Evolutionary conservation across 257 asterid species (phyloP).

Genomic region (Vinca minor): DNA sequence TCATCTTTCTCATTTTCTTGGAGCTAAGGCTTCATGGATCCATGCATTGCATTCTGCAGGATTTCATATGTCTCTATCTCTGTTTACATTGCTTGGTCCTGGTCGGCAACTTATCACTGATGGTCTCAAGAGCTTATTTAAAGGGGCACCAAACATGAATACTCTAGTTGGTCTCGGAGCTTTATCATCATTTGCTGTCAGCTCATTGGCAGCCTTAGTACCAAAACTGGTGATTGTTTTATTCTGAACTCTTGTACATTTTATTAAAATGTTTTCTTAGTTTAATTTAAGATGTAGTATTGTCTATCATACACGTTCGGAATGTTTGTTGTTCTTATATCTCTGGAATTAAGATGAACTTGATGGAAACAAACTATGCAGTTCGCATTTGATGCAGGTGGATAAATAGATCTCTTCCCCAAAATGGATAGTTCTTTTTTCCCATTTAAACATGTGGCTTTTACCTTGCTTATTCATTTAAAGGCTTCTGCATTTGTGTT

Average conservation of each 20-base stretch:
- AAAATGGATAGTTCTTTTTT: background rate
- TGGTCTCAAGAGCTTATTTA: slow-evolving; percentile 78
- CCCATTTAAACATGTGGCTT: background rate
- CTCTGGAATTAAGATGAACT: background rate
- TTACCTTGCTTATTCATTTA: slow-evolving; percentile 1
- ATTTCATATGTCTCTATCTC: slow-evolving; percentile 77
- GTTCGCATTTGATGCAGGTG: background rate
- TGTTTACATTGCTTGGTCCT: slow-evolving; percentile 85
- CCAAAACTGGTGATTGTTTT: slow-evolving; percentile 77
- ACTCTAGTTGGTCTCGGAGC: slow-evolving; percentile 99
- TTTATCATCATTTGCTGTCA: slow-evolving; percentile 91
- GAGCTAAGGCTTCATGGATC: slow-evolving; percentile 89
- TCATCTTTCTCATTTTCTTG: slow-evolving; percentile 84
- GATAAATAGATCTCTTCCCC: background rate
- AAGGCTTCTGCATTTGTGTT: background rate
- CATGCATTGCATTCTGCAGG: slow-evolving; percentile 93
- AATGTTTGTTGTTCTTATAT: background rate
- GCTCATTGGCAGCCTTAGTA: slow-evolving; percentile 79
- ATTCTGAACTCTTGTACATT: background rate
- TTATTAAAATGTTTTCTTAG: background rate
- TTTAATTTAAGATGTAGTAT: too few species aligned
- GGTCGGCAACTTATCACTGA: slow-evolving; percentile 85
- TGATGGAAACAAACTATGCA: background rate
- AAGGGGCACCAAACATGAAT: slow-evolving; percentile 96
- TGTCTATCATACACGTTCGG: background rate